Percentiles rank a stretch among this genome's conserved stretches.
Evolutionary conservation across 176 grass and related monocot species (phyloP).

Genomic region (Pontederia crassipes): DNA sequence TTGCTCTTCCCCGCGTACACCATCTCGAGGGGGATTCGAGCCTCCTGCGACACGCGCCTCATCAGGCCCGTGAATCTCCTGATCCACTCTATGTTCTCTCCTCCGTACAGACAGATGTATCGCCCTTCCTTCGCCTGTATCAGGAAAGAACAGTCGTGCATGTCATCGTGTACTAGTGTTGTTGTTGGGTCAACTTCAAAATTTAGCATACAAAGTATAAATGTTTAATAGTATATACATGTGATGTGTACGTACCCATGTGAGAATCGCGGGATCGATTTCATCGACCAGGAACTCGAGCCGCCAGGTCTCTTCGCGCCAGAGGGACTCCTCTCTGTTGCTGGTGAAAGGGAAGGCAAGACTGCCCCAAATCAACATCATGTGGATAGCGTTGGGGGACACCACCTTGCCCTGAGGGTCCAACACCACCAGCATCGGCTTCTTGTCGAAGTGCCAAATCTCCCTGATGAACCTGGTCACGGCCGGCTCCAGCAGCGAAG

Average conservation of each 20-base stretch:
- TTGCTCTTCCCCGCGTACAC: slow-evolving; percentile 45
- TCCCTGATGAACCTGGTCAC: slow-evolving; percentile 25
- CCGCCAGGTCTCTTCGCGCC: slow-evolving; percentile 36
- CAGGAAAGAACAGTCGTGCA: neutral
- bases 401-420: slow-evolving; percentile 35
- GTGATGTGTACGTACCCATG: slow-evolving; percentile 13
- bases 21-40: slow-evolving; percentile 25
- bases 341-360: slow-evolving; percentile 35
- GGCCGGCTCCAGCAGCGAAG: slow-evolving; percentile 17
- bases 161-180: too few species aligned
- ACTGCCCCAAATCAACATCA: slow-evolving; percentile 50
- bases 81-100: slow-evolving; percentile 36
- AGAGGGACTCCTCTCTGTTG: slow-evolving; percentile 31
- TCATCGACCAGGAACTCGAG: slow-evolving; percentile 35
- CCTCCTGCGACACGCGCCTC: slow-evolving; percentile 13
- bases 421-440: slow-evolving; percentile 34
- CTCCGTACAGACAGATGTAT: slow-evolving; percentile 33
- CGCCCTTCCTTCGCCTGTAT: slow-evolving; percentile 23
- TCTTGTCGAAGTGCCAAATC: slow-evolving; percentile 36
- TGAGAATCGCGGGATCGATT: slow-evolving; percentile 21
- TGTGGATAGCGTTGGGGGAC: slow-evolving; percentile 37
- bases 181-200: too few species aligned
- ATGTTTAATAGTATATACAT: too few species aligned
- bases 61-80: slow-evolving; percentile 21
- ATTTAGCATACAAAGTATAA: too few species aligned